phyloP scores from a whole-genome alignment of 176 grass and related monocot genomes.

The Ensete ventricosum region DNA sequence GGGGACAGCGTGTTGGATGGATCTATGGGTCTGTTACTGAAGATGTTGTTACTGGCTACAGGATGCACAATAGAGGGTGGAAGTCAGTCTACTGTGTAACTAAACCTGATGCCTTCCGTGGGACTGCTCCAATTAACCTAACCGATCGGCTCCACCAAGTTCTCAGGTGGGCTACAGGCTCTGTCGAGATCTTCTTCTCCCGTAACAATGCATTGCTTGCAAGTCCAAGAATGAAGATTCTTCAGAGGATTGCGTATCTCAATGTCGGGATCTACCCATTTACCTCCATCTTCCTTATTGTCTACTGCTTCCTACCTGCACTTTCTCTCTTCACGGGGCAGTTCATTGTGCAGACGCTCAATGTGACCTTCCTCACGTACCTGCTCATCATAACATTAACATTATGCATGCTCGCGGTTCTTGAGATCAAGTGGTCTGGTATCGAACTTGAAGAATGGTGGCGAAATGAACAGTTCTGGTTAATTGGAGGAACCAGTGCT shows the following conservation, averaged over 20 bases:
- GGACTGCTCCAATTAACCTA: conserved; percentile 87
- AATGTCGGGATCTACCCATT: conserved; percentile 97
- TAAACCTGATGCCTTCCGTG: conserved; percentile 90
- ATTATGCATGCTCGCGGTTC: conserved; percentile 52
- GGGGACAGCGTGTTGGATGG: conserved; percentile 93
- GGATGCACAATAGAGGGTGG: conserved; percentile 99
- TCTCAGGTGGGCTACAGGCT: conserved; percentile 92
- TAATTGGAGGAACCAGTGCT: conserved; percentile 88
- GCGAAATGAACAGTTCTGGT: conserved; percentile 98
- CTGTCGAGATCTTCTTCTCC: conserved; percentile 98
- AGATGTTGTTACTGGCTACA: conserved; percentile 97
- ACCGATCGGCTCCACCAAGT: conserved; percentile 97
- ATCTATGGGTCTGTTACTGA: conserved; percentile 97
- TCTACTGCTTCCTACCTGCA: conserved; percentile 96
- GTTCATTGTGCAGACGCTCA: conserved; percentile 74
- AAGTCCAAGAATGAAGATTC: conserved; percentile 70
- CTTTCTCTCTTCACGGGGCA: conserved; percentile 87
- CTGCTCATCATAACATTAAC: conserved; percentile 72
- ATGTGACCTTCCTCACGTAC: conserved; percentile 76
- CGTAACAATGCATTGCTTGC: conserved; percentile 84
- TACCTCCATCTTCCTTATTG: conserved; percentile 94
- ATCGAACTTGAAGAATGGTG: conserved; percentile 94
- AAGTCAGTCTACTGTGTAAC: conserved; percentile 97
- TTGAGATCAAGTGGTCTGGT: conserved; percentile 93
- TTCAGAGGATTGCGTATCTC: conserved; percentile 83